Conservation (phyloP, 352 stramenopile species). For the Globisporangium okanoganense region DNA sequence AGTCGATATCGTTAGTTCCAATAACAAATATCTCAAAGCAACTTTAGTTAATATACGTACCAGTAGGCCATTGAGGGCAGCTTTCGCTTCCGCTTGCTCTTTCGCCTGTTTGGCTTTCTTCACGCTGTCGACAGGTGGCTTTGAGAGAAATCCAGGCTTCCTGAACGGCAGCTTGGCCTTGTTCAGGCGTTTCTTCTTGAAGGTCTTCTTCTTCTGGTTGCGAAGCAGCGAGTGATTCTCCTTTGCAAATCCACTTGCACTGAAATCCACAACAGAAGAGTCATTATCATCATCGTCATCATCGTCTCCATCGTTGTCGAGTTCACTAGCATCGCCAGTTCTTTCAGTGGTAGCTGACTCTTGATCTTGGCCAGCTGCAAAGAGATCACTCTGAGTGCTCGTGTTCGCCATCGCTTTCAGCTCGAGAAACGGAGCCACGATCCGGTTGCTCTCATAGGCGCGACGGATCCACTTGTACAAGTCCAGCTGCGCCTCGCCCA, state of each 20-base stretch:
- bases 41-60: slow-evolving; percentile 14
- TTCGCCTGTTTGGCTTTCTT: slow-evolving; percentile 39
- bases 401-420: slow-evolving; percentile 31
- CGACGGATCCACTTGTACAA: slow-evolving; percentile 80
- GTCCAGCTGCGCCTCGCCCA: slow-evolving; percentile 83
- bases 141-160: slow-evolving; percentile 23
- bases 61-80: slow-evolving; percentile 54
- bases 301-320: not conserved
- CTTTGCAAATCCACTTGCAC: slow-evolving; percentile 18
- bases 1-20: not conserved
- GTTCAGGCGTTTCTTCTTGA: slow-evolving; percentile 9
- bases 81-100: slow-evolving; percentile 49
- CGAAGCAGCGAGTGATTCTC: slow-evolving; percentile 39
- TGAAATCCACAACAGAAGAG: slow-evolving; percentile 14
- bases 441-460: slow-evolving; percentile 54
- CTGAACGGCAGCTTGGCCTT: slow-evolving; percentile 18
- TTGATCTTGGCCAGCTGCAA: not conserved
- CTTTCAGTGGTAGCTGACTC: not conserved
- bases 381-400: not conserved
- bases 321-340: not conserved
- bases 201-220: slow-evolving; percentile 22
- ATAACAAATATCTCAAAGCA: not conserved
- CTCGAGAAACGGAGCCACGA: slow-evolving; percentile 59
- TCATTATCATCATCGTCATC: not conserved
- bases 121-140: slow-evolving; percentile 14